A percentile compares a stretch with the other conserved stretches of the same genome.
Evolutionary conservation across 2,329 filamentous ascomycete species (phyloP).

Genomic region (Polychaeton citri): DNA sequence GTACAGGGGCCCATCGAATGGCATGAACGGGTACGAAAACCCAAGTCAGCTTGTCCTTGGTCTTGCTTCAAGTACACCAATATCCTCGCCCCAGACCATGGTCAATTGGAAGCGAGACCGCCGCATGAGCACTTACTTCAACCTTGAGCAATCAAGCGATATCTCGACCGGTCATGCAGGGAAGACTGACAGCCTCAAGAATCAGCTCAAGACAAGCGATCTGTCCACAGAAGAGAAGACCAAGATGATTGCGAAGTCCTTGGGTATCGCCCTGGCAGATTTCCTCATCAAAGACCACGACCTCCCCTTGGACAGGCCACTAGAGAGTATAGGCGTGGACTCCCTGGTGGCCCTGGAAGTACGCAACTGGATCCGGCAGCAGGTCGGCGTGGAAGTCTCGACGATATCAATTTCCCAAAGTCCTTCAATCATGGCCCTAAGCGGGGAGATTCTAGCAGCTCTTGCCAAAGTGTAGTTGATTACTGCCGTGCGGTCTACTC

Average conservation of each 20-base stretch:
- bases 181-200: not conserved
- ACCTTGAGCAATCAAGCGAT: not conserved
- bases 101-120: not conserved
- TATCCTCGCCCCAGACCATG: not conserved
- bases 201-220: not conserved
- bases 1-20: not conserved
- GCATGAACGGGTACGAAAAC: not conserved
- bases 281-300: not conserved
- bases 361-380: slow-evolving; percentile 5
- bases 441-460: no score
- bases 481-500: no score
- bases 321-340: slow-evolving; percentile 3
- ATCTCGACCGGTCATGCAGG: not conserved
- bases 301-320: not conserved
- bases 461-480: no score
- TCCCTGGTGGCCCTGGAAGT: slow-evolving; percentile 8
- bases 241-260: not conserved
- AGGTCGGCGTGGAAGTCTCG: not conserved
- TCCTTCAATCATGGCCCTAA: no score
- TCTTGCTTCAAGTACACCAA: not conserved
- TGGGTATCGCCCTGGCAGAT: not conserved
- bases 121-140: not conserved
- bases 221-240: not conserved
- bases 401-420: no score
- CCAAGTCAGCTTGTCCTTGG: not conserved